Conservation (phyloP, 768 basidiomycete genomes). For the Boletus subparvulus region DNA sequence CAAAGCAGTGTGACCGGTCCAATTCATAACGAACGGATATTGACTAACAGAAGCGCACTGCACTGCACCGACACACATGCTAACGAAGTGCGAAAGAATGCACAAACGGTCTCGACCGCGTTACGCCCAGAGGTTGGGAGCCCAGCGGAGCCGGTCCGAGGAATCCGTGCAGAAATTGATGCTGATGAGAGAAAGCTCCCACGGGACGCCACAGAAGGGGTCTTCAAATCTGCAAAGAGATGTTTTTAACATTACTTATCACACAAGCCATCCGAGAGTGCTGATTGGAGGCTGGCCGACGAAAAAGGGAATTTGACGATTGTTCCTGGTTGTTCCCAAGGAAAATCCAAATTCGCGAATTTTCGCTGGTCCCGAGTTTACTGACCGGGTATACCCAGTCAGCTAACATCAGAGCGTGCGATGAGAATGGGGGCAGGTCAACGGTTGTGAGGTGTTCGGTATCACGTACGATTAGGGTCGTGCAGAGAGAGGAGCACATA, state of each 20-base stretch:
- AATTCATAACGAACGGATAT: constrained; percentile 5
- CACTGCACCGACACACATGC: background rate
- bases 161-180: background rate
- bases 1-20: background rate
- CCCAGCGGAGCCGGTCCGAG: constrained; percentile 3
- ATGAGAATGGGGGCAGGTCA: background rate
- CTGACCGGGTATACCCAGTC: background rate
- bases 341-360: too few species aligned
- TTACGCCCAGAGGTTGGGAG: background rate
- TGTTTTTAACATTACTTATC: too few species aligned
- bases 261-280: background rate
- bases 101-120: background rate
- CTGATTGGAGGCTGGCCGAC: background rate
- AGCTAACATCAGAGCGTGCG: background rate
- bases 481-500: background rate
- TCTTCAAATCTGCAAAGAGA: too few species aligned
- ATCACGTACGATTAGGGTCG: background rate
- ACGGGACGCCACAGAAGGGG: constrained; percentile 6
- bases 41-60: background rate
- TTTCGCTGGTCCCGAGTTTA: too few species aligned
- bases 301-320: too few species aligned
- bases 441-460: too few species aligned
- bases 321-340: too few species aligned
- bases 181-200: constrained; percentile 1
- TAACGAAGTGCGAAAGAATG: background rate